phyloP scores from a whole-genome alignment of 352 stramenopile genomes.

The Blastocystis sp. region DNA sequence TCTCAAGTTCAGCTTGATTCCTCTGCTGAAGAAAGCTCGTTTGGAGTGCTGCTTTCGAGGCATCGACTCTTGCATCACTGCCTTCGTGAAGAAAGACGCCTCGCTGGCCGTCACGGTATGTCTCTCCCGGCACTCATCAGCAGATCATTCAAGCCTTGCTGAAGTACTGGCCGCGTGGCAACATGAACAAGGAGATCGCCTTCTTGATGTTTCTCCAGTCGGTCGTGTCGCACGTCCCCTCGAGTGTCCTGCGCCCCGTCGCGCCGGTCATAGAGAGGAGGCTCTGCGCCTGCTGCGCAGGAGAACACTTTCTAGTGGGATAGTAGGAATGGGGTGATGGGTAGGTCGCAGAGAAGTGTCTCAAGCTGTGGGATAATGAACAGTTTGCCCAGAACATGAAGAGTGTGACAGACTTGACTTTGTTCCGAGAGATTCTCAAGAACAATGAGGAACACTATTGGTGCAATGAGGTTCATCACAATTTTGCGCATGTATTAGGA shows the following conservation, averaged over 20 bases:
- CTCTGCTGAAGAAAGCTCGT: not conserved
- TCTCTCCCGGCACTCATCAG: not conserved
- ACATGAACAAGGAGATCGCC: constrained; percentile 57
- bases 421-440: not conserved
- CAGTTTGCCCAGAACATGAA: not conserved
- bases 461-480: not conserved
- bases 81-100: not conserved
- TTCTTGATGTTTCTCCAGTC: constrained; percentile 29
- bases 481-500: not conserved
- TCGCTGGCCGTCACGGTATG: not conserved
- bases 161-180: not conserved
- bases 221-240: not conserved
- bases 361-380: not conserved
- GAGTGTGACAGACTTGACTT: not conserved
- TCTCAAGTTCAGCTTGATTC: not conserved
- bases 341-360: not conserved
- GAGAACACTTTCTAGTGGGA: not conserved
- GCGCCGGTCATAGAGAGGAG: not conserved
- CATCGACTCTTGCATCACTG: not conserved
- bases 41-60: not conserved
- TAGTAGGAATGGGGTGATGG: not conserved
- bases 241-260: not conserved
- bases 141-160: not conserved
- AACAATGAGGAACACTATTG: not conserved
- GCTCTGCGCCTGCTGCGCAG: not conserved